Base-by-base conservation (phyloP, 1,139 yeast species). In the Sugiyamaella xylanicola region DNA sequence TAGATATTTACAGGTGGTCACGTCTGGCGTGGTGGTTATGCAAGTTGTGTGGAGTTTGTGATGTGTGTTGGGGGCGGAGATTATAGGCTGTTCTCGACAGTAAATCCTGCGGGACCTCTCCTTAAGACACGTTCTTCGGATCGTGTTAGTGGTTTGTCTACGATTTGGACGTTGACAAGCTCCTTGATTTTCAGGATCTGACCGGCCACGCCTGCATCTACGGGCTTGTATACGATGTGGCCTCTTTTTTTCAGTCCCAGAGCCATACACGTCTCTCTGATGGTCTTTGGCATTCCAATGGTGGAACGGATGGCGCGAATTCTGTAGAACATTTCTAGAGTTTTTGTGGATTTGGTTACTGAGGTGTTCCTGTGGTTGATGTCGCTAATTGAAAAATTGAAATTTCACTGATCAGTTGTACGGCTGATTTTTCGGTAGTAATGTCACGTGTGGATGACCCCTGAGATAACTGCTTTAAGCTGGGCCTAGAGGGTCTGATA, bases 141-240 rank as follows among this genome's bases (percentile, higher is more conserved):
- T 17, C 56, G 56, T 2, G 63, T 59, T 32, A 69, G 62, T 16
- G 65, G 59, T 39, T 77, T 73, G 47, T 84, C 84, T 7, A 87
- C 85, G 44, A 91, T 76, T 64, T 91, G 95, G 29, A 93, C 95
- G 56, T 81, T 81, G n/a, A 93, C 93, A 56, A 93, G 77, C 71
- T 93, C 98, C 72, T 93, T 93, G 55, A 93, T 89, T 58, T 81
- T 78, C 50, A 90, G 83, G 58, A 93, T 79, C 75, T 86, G 85
- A 69, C 96, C 96, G 4, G 98, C 97, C 56, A 87, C 81, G 40
- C 86, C 81, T 19, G 95, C 91, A 21, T 86, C 79, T 9, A 89
- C 91, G 50, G 76, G 75, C 65, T 85, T 91, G 73, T 86, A 92
- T 4, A 84, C 85, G 1, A 85, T 81, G 47, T 86, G 85, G 56